Percentiles rank a stretch among this genome's conserved stretches.
phyloP scores from a whole-genome alignment of 176 grass and related monocot genomes.

The Zizania latifolia region DNA sequence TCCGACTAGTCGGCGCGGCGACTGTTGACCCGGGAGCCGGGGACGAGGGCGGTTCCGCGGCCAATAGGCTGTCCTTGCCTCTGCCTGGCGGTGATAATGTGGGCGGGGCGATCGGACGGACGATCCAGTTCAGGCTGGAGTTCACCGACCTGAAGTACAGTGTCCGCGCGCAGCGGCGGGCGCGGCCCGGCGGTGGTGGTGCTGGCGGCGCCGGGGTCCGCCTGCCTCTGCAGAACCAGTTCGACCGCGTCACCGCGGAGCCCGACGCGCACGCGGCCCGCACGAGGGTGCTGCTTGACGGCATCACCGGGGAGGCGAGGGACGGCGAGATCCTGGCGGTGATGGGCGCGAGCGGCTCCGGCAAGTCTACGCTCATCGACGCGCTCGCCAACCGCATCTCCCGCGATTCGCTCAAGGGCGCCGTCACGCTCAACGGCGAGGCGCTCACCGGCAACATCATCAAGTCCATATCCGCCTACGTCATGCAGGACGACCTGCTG shows the following conservation, averaged over 20 bases:
- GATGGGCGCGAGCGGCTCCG: slow-evolving; percentile 83
- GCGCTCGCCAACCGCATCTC: slow-evolving; percentile 83
- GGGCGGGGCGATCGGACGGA: slow-evolving; percentile 11
- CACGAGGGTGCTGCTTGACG: slow-evolving; percentile 49
- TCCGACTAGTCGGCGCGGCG: slow-evolving; percentile 65
- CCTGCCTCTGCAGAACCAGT: neutral
- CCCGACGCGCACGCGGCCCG: slow-evolving; percentile 20
- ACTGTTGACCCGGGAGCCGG: slow-evolving; percentile 14
- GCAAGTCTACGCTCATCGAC: slow-evolving; percentile 96
- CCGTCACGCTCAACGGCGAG: slow-evolving; percentile 74
- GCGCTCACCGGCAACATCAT: slow-evolving; percentile 42
- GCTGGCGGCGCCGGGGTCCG: neutral
- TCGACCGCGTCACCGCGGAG: slow-evolving; percentile 23
- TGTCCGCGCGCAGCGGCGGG: slow-evolving; percentile 34
- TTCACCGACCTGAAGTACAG: slow-evolving; percentile 71
- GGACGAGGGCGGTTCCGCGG: slow-evolving; percentile 17
- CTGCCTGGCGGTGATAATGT: neutral
- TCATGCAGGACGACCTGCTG: slow-evolving; percentile 96
- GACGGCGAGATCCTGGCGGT: slow-evolving; percentile 86
- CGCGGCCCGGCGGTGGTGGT: neutral
- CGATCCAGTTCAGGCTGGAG: slow-evolving; percentile 50
- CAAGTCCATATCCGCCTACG: slow-evolving; percentile 85
- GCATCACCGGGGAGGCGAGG: slow-evolving; percentile 62
- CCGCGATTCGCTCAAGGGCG: slow-evolving; percentile 62
- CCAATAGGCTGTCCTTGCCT: neutral